These are phyloP conservation scores for Arabis alpina DNA, from an alignment of 345 rosid genomes.

Conservation along the genomic window DNA sequence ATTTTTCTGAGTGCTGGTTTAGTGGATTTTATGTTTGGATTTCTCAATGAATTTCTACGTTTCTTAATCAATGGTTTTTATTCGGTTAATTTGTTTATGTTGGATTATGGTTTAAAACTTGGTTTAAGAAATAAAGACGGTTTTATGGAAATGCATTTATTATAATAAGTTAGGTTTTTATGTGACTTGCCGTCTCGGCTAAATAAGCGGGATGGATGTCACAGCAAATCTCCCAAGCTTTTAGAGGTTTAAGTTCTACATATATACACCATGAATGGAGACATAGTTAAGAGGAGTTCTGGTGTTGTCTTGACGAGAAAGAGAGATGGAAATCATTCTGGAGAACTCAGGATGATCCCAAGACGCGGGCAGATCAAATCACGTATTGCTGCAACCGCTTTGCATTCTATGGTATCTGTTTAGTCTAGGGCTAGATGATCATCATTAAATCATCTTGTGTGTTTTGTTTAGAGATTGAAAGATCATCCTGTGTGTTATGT, in stretches of 20 bases:
- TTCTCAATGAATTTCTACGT: too few species aligned
- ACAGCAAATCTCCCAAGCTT: conserved; percentile 12
- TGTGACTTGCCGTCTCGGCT: too few species aligned
- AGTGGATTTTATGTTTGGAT: too few species aligned
- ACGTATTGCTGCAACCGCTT: conserved; percentile 35
- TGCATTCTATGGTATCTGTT: conserved; percentile 36
- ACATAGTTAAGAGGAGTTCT: not conserved
- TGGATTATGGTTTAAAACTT: too few species aligned
- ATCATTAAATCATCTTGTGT: conserved; percentile 6
- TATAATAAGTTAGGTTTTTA: too few species aligned
- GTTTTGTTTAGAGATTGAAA: not conserved
- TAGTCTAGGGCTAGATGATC: conserved; percentile 26
- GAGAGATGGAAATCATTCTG: conserved; percentile 10
- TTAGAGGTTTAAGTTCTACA: not conserved
- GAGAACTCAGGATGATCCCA: conserved; percentile 22
- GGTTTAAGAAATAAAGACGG: too few species aligned
- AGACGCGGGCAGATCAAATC: conserved; percentile 38
- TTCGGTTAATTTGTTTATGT: too few species aligned
- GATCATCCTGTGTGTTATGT: conserved; percentile 3
- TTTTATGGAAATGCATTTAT: too few species aligned
- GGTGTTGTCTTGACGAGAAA: not conserved
- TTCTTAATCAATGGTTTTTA: too few species aligned
- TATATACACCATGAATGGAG: conserved; percentile 10
- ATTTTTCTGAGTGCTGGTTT: too few species aligned
- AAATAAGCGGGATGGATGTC: too few species aligned